Conservation (phyloP, 306 rosid species). For the Glycine soja region DNA sequence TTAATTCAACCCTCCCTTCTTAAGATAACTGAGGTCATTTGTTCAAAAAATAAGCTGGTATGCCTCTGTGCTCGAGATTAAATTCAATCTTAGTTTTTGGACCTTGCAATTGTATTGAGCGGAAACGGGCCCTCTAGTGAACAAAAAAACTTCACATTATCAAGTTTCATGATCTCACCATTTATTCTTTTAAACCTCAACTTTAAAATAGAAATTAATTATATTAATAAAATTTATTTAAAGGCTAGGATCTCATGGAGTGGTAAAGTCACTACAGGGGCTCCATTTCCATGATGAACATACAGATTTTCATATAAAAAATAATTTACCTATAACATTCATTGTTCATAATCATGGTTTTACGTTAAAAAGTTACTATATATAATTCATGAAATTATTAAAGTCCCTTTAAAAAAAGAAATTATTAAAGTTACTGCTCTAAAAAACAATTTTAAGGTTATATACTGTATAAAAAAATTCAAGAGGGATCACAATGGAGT, state of each 20-base stretch:
- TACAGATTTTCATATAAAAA: too few species aligned
- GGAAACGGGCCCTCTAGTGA: neutral
- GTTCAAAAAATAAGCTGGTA: constrained; percentile 99
- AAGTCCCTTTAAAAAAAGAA: neutral
- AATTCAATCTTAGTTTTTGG: constrained; percentile 16
- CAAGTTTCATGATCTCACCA: neutral
- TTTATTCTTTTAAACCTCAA: neutral
- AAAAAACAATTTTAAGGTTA: neutral
- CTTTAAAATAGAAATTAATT: neutral
- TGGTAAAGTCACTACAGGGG: neutral
- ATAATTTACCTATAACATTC: too few species aligned
- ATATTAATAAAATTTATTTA: neutral
- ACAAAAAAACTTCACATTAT: neutral
- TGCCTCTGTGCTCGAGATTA: constrained; percentile 33
- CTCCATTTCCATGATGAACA: neutral
- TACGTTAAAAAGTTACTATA: neutral
- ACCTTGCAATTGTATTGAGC: constrained; percentile 12
- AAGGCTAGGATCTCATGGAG: neutral
- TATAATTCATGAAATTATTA: neutral
- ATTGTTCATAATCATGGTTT: neutral
- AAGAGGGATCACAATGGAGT: neutral
- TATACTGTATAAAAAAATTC: neutral
- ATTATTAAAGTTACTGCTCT: too few species aligned
- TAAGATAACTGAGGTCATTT: too few species aligned
- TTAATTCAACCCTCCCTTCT: too few species aligned